Evolutionary conservation across 148 eudicot species (phyloP), one percentile per base, ranked within the genome.

Genomic region (Camellia sinensis): DNA sequence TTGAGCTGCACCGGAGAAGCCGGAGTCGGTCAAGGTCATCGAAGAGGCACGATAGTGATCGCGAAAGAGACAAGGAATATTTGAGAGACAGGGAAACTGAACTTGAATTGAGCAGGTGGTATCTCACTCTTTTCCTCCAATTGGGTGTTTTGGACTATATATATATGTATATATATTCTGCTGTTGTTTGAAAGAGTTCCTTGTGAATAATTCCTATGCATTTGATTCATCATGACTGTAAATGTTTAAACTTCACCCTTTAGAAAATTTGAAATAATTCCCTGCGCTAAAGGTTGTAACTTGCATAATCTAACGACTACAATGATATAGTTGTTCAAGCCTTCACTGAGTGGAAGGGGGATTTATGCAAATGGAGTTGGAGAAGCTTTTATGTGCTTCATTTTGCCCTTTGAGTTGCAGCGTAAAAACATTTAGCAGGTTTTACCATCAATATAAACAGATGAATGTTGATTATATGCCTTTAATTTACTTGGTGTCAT

Each of bases 71-170:
- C 80, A 81, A 67, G 72, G 89, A 86, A 22, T 13, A 82, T 65
- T 17, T 84, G 76, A 79, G 82, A 56, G 90, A 82, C 67, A 80
- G 77, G 76, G 89, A 87, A 48, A 78, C 77, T 4, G 90, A 88
- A 41, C 67, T 88, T 40, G 97, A 89, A 46, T n/a, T 74, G 73
- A 85, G 87, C 92, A 91, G 98, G 97, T 91, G 83, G 80, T 76
- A 48, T 78, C 10, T 76, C 71, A 19, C 59, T 40, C 50, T 17
- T 56, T 29, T 17, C 22, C 43, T 21, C 63, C 10, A 41, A 44
- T 57, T 67, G 15, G 15, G 7, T 40, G 19, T 41, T 69, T 54
- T 40, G 54, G 12, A 19, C 12, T 64, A 5, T 37, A 29, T 29
- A 29, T 29, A 29, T 70, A 18, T 29, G n/a, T n/a, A 0, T 68